Base-by-base conservation (phyloP, 2,329 filamentous ascomycete genomes). In the Xylariaceae sp. region DNA sequence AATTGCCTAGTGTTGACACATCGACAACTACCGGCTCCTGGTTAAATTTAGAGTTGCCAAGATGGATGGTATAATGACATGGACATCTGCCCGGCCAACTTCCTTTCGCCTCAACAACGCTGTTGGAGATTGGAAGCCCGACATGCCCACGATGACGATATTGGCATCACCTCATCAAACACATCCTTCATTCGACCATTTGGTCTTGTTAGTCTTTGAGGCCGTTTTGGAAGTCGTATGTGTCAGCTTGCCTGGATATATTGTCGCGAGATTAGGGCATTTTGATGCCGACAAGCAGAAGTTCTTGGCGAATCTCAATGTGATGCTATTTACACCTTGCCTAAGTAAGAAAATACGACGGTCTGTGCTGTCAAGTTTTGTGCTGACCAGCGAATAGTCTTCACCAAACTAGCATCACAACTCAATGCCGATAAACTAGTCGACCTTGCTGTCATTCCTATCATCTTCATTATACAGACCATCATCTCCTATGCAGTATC, bases 261-360 rank as follows among this genome's bases (percentile, higher is more conserved):
- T 99, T 61, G 87, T 97, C 51, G 95, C 95, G 12, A 82, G 89
- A 40, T 82, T 91, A 67, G 95, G 95, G 71, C 90, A 96, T 77
- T 98, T 99, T 75, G 91, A 96, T 75, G 91, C 91, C 61, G 92
- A 96, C 49, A 90, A 93, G 73, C 95, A 99, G 74, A 98, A 97
- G 75, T 96, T 99, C 70, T 81, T 97, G 48, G 93, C 95, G 51
- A 97, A 99, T 71, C 81, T 99, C 65, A 99, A 99, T 73, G 92
- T 97, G 56, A 90, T 90, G 78, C 82, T 99, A 42, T 99, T 99
- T 75, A 99, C 95, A 26, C 95, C 95, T 63, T 98, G 95, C 73
- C 86, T 99, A 62, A 96, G 91, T 96, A 86, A 60, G 88, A 45
- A 20, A 43, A 40, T 29, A 21, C 20, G 6, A 14, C 20, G 10